Evolutionary conservation across 805 yeast genomes (phyloP), one percentile per base, ranked within the genome.

Genomic region (Wickerhamiella allomyrinae): DNA sequence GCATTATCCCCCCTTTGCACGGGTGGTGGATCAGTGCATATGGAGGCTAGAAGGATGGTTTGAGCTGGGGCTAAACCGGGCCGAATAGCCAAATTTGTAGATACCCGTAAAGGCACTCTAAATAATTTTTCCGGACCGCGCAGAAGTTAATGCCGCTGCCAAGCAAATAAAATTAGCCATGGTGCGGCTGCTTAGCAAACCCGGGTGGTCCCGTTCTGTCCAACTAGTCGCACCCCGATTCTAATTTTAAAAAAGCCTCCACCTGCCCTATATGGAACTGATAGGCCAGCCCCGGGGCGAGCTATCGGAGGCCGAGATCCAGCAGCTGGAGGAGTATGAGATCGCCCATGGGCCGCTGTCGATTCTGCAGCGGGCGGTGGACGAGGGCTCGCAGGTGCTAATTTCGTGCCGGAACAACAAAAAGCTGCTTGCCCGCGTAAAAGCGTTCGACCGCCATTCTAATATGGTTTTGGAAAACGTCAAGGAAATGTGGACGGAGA

Each of bases 381-480:
- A 76, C 46, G 71, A 75, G 41, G 77, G 76, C 40, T 71, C 81
- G 2, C 84, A 85, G 20, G 84, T 91, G 4, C 73, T 91, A 45
- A 81, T 91, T 46, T 83, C 95, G 17, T 73, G 94, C 46, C 72
- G 99, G 56, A 91, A 91, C 59, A 87, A 89, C 60, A 95, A 87
- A 57, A 91, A 91, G 61, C 68, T 91, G 33, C 71, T 91, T 23
- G 95, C 87, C 2, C 76, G 83, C 50, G 91, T 91, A 40, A 82
- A 82, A 56, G 96, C 97, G 0, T 91, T 86, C 60, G 99, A 91
- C 59, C 77, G 95, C 57, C 99, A 91, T 62, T 80, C 95, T 48
- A 91, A 91, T 60, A 74, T 91, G 81, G 79, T 91, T 8, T 65
- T 91, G 46, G 95, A 84, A 55, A 84, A 86, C 53, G 96, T 89